Evolutionary conservation across 768 basidiomycete species (phyloP).

Genomic region (Auriscalpium orientale): DNA sequence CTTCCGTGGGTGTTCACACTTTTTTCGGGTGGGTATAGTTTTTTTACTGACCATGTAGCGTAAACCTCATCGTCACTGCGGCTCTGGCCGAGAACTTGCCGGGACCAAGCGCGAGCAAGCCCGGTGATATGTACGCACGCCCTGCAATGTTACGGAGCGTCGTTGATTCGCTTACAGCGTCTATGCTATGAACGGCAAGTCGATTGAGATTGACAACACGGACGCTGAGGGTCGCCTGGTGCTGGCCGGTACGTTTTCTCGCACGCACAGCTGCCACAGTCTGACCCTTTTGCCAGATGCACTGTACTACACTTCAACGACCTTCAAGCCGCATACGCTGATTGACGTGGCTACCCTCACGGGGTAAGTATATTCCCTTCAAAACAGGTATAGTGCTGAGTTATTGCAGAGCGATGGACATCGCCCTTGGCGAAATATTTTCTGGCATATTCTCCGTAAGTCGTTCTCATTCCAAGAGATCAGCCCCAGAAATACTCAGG

Average conservation of each 20-base stretch:
- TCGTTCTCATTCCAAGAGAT: conserved; percentile 2
- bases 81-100: conserved; percentile 87
- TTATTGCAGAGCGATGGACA: conserved; percentile 49
- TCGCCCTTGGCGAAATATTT: conserved; percentile 70
- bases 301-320: conserved; percentile 71
- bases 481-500: not conserved
- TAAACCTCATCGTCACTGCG: conserved; percentile 67
- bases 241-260: conserved; percentile 47
- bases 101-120: conserved; percentile 57
- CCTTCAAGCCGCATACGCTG: conserved; percentile 73
- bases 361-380: conserved; percentile 34
- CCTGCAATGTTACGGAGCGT: not conserved
- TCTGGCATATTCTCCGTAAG: conserved; percentile 73
- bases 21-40: no score
- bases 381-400: not conserved
- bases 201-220: conserved; percentile 81
- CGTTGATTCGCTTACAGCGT: conserved; percentile 33
- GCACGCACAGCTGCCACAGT: not conserved
- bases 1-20: conserved; percentile 52
- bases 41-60: conserved; percentile 28
- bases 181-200: conserved; percentile 85
- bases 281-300: conserved; percentile 46
- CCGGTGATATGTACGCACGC: conserved; percentile 67
- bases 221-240: conserved; percentile 79
- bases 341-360: conserved; percentile 87